Evolutionary conservation across 768 basidiomycete species (phyloP), one percentile per base, ranked within the genome.

Genomic region (Collybiopsis luxurians): DNA sequence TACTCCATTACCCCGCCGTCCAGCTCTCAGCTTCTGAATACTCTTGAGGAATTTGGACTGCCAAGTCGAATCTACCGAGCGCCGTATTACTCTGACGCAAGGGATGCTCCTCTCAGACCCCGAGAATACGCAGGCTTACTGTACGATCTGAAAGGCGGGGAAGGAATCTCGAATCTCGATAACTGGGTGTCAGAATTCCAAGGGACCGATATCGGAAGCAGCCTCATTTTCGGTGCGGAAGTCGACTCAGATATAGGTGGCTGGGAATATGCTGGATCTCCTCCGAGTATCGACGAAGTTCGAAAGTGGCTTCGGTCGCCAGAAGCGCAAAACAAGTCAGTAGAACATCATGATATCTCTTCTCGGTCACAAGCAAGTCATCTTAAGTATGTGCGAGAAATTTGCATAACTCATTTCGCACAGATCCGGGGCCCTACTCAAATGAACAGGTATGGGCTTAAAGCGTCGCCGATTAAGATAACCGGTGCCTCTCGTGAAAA

Each of bases 181-280:
- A 79, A 85, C 11, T 96, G 93, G 84, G 47, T 36, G 12, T 28
- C 48, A 30, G 30, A 53, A 36, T 10, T 10, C 44, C 2, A 28
- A 19, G 10, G 23, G 9, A 2, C 21, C 7, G 40, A 54, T 4
- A 26, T 19, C 4, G 13, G 3, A 13, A 49, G 23, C n/a, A 1
- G 3, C 17, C 28, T 13, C n/a, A n/a, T 23, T 26, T 3, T 15
- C 13, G 6, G 12, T 13, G 21, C 24, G 6, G 13, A 36, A 24
- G 34, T 27, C n/a, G 19, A 50, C 19, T 21, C 23, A 13, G 31
- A 31, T 4, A 13, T 44, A 28, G 39, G 40, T 24, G 90, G 90
- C 4, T 95, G 92, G 94, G 92, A 95, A 63, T 95, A 87, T 71
- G 86, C 85, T 0, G 75, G 81, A 51, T 66, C 67, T 55, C 90